Percentiles rank a stretch among this genome's conserved stretches.
Conservation (phyloP, 1,284 basidiomycete genomes). For the Moniliella sp. region DNA sequence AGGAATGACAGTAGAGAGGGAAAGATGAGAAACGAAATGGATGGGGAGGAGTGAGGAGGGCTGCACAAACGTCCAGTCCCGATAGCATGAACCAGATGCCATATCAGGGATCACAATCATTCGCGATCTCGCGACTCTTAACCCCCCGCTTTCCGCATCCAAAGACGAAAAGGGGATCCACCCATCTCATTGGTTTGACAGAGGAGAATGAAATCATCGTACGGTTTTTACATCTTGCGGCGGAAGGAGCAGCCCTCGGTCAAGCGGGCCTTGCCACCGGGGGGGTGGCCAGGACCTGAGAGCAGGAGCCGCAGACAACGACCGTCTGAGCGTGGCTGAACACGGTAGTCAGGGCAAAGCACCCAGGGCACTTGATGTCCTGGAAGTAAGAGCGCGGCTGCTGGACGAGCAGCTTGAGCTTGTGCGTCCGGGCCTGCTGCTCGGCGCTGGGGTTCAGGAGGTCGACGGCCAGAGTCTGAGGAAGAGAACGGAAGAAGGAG, state of each 20-base stretch:
- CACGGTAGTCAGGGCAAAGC: conserved; percentile 80
- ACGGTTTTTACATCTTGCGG: conserved; percentile 6
- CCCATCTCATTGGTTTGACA: too few relatives aligned
- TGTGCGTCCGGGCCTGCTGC: conserved; percentile 51
- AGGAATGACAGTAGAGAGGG: too few relatives aligned
- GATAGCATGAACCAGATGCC: too few relatives aligned
- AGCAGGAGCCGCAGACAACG: conserved; percentile 75
- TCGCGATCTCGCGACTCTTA: too few relatives aligned
- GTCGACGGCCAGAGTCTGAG: conserved; percentile 95
- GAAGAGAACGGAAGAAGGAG: too few relatives aligned
- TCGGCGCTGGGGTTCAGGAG: conserved; percentile 85
- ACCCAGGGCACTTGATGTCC: conserved; percentile 52
- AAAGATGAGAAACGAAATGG: too few relatives aligned
- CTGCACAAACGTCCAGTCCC: too few relatives aligned
- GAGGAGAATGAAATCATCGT: too few relatives aligned
- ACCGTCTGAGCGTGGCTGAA: conserved; percentile 89
- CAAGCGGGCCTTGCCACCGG: conserved; percentile 90
- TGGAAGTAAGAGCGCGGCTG: conserved; percentile 36
- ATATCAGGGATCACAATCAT: too few relatives aligned
- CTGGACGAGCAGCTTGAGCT: conserved; percentile 97
- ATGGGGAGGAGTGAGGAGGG: too few relatives aligned
- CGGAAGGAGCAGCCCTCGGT: conserved; percentile 51
- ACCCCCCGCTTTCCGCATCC: too few relatives aligned
- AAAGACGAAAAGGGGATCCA: too few relatives aligned
- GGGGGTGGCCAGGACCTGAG: conserved; percentile 86